Conservation (phyloP, 805 yeast genomes). For the Metschnikowia amazonensis region DNA sequence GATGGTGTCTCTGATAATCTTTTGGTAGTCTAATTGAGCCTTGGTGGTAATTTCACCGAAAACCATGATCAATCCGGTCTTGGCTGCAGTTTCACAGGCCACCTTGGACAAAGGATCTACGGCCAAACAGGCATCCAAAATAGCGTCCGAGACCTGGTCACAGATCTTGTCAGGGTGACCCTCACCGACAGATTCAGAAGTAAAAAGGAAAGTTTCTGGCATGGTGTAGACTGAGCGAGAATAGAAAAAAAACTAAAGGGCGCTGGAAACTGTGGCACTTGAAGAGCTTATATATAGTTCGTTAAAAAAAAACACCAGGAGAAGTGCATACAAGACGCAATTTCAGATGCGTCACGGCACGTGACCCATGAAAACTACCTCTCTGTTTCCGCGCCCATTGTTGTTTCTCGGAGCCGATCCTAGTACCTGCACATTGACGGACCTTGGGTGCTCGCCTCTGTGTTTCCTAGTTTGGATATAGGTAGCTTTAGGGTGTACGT, state of each 20-base stretch:
- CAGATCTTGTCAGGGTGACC: constrained; percentile 96
- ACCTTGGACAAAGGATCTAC: constrained; percentile 97
- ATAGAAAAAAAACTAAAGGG: neutral
- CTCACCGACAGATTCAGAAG: constrained; percentile 91
- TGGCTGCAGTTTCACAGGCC: constrained; percentile 98
- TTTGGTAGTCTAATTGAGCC: constrained; percentile 93
- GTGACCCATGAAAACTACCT: constrained; percentile 2
- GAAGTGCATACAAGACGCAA: neutral
- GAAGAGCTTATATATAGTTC: constrained; percentile 7
- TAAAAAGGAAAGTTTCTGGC: constrained; percentile 53
- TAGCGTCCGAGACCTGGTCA: constrained; percentile 98
- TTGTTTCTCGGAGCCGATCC: neutral
- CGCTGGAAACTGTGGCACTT: constrained; percentile 6
- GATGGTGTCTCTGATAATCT: constrained; percentile 96
- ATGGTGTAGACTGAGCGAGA: constrained; percentile 5
- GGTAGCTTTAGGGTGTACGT: neutral
- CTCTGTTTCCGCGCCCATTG: neutral
- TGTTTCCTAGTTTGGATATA: neutral
- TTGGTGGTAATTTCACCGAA: constrained; percentile 99
- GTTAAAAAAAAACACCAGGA: constrained; percentile 3
- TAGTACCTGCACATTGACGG: neutral
- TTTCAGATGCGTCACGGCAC: constrained; percentile 14
- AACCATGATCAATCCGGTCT: constrained; percentile 99
- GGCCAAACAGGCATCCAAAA: constrained; percentile 93
- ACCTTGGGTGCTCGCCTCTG: neutral